A percentile compares a stretch with the other conserved stretches of the same genome.
phyloP scores from a whole-genome alignment of 2,329 filamentous ascomycete genomes.

The Rutstroemia sp. region DNA sequence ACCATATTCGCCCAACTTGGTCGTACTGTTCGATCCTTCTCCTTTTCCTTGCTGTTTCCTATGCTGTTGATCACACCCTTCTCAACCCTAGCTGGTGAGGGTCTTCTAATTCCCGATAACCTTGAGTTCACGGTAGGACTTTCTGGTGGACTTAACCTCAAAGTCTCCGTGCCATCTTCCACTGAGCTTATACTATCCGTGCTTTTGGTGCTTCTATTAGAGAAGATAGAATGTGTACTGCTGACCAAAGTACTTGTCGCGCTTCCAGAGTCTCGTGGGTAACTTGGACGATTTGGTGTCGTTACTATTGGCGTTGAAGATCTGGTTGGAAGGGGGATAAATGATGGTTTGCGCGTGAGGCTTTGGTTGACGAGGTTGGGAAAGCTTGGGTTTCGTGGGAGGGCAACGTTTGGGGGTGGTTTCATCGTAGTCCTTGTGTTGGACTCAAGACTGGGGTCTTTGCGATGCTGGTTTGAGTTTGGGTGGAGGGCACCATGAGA shows the following conservation, averaged over 20 bases:
- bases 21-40: slow-evolving; percentile 3
- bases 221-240: slow-evolving; percentile 17
- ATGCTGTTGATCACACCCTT: not conserved
- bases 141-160: slow-evolving; percentile 11
- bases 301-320: slow-evolving; percentile 13
- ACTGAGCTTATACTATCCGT: slow-evolving; percentile 16
- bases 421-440: not conserved
- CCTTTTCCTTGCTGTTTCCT: not conserved
- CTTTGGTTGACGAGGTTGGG: not conserved
- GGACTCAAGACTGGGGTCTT: not conserved
- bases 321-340: slow-evolving; percentile 8
- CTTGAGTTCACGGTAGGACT: slow-evolving; percentile 7
- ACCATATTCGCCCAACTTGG: slow-evolving; percentile 12
- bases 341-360: not conserved
- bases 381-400: slow-evolving; percentile 5
- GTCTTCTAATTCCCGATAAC: not conserved
- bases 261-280: slow-evolving; percentile 11
- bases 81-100: not conserved
- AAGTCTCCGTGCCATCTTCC: not conserved
- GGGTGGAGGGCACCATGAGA: slow-evolving; percentile 3
- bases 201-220: slow-evolving; percentile 7
- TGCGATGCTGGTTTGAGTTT: slow-evolving; percentile 1
- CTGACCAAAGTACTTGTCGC: slow-evolving; percentile 15
- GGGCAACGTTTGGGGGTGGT: not conserved
- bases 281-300: slow-evolving; percentile 1